Conservation (phyloP, 139 green algal species). For the Astrephomene gubernaculifera region DNA sequence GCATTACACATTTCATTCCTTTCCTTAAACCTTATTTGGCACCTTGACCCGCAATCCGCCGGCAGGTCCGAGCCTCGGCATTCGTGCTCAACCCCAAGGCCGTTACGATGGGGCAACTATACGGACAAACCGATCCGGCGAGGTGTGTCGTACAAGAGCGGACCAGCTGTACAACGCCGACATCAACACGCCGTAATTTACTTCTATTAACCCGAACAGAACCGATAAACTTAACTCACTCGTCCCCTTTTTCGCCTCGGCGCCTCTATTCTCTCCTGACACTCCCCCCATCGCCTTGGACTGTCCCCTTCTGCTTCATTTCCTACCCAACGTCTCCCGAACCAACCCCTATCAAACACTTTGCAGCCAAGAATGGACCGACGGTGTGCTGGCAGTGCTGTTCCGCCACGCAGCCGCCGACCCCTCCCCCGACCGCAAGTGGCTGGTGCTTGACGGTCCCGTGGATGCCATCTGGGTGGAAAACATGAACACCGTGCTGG, state of each 20-base stretch:
- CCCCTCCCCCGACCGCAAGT: conserved; percentile 66
- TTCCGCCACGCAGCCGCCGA: conserved; percentile 71
- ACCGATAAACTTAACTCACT: too few relatives aligned
- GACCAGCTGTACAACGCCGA: too few relatives aligned
- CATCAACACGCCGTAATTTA: too few relatives aligned
- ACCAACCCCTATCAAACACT: too few relatives aligned
- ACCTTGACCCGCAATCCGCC: background rate
- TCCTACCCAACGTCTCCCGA: too few relatives aligned
- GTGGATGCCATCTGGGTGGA: conserved; percentile 87
- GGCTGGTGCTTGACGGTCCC: conserved; percentile 79
- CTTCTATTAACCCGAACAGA: too few relatives aligned
- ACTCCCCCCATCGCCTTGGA: too few relatives aligned
- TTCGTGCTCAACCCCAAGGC: conserved; percentile 74
- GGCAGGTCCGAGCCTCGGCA: conserved; percentile 28
- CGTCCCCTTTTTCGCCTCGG: too few relatives aligned
- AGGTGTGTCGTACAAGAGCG: too few relatives aligned
- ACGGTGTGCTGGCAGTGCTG: conserved; percentile 75
- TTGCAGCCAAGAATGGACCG: conserved; percentile 77
- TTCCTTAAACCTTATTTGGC: background rate
- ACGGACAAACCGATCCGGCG: conserved; percentile 74
- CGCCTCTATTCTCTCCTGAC: too few relatives aligned
- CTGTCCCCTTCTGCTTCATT: too few relatives aligned
- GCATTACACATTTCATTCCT: too few relatives aligned
- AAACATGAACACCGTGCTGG: conserved; percentile 64
- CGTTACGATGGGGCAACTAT: conserved; percentile 85